A percentile compares a stretch with the other conserved stretches of the same genome.
These are phyloP conservation scores for Alectoria sarmentosa DNA, from an alignment of 495 filamentous ascomycete species.

Conservation along the genomic window DNA sequence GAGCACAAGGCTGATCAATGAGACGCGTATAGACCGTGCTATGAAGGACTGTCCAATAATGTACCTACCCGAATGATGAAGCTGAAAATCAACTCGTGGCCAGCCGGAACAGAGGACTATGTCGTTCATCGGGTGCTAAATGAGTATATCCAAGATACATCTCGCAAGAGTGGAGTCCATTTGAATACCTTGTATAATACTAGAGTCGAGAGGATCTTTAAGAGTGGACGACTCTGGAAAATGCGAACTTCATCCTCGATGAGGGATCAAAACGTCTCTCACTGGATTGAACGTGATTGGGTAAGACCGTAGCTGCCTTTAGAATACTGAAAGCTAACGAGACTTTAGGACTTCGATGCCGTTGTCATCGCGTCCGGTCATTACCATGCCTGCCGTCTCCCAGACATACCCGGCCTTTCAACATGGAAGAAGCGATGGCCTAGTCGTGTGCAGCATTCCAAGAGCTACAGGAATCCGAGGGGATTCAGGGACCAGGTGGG, in stretches of 20 bases:
- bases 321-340: background rate
- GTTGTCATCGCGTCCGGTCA: constrained; percentile 53
- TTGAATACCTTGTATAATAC: background rate
- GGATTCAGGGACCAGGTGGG: constrained; percentile 38
- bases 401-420: constrained; percentile 46
- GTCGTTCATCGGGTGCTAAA: constrained; percentile 49
- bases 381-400: constrained; percentile 51
- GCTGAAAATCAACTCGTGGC: constrained; percentile 53
- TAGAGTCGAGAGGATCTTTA: constrained; percentile 6
- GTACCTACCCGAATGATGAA: constrained; percentile 54
- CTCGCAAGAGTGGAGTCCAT: constrained; percentile 42
- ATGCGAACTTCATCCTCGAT: constrained; percentile 1
- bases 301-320: background rate
- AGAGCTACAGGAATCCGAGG: constrained; percentile 49
- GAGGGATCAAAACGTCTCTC: background rate
- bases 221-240: background rate
- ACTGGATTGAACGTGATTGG: background rate
- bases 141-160: constrained; percentile 53
- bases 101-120: constrained; percentile 48
- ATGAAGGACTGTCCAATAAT: constrained; percentile 58
- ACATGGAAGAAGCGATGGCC: constrained; percentile 48
- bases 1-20: background rate
- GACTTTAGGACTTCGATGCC: constrained; percentile 43
- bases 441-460: constrained; percentile 49
- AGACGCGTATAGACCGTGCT: constrained; percentile 41